These are phyloP conservation scores for Monosporascus sp. DNA, from an alignment of 2,329 filamentous ascomycete species.

Conservation along the genomic window DNA sequence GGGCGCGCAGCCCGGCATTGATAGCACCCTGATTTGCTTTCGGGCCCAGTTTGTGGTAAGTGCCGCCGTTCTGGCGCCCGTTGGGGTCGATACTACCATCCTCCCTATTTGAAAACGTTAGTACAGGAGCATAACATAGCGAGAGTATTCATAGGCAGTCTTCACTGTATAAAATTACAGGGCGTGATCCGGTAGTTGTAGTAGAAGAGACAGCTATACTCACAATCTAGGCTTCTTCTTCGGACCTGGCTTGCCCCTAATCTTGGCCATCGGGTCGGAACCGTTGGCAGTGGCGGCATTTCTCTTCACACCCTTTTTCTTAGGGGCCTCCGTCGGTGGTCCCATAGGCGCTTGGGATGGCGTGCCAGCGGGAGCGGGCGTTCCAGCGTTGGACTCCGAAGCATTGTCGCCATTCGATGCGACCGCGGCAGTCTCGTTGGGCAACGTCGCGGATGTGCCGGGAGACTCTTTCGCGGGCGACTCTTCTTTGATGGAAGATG, in stretches of 20 bases:
- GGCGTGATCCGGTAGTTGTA: neutral
- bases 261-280: conserved; percentile 53
- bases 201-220: conserved; percentile 34
- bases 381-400: conserved; percentile 55
- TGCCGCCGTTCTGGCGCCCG: conserved; percentile 40
- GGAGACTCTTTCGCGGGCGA: conserved; percentile 43
- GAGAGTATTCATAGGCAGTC: conserved; percentile 1
- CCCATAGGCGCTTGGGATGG: conserved; percentile 53
- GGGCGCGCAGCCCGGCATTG: conserved; percentile 89
- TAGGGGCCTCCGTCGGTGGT: conserved; percentile 54
- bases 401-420: conserved; percentile 49
- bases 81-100: conserved; percentile 58
- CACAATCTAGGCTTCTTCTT: conserved; percentile 97
- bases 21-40: conserved; percentile 97
- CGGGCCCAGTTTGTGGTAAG: conserved; percentile 79
- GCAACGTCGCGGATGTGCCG: conserved; percentile 34
- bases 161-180: neutral
- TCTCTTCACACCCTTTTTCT: conserved; percentile 72
- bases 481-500: conserved; percentile 37
- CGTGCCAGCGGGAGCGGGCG: conserved; percentile 51
- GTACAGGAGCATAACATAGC: conserved; percentile 11
- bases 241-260: conserved; percentile 81
- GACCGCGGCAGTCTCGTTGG: conserved; percentile 27
- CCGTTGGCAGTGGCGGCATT: conserved; percentile 61
- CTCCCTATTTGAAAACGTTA: conserved; percentile 42